Evolutionary conservation across 2,329 filamentous ascomycete species (phyloP), one percentile per base, ranked within the genome.

Genomic region (Blumeriella jaapii): DNA sequence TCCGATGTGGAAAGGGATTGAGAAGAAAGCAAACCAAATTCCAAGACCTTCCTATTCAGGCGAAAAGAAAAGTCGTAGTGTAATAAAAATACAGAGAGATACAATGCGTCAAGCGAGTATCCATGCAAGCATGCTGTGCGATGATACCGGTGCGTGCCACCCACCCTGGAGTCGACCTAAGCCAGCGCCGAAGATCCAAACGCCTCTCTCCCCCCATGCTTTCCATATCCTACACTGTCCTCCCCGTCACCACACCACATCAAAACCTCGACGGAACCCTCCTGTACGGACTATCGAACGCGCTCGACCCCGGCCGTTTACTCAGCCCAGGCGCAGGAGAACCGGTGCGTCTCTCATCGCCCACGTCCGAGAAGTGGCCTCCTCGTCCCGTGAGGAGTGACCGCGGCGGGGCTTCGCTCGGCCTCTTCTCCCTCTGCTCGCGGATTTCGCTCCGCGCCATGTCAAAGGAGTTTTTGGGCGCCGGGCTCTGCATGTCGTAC

Each of bases 381-480:
- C n/a, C n/a, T 29, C 36, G 42, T 14, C 34, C 31, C 5, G 31
- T 28, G n/a, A 29, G 19, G 11, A 29, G 25, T 13, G 20, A 15
- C 27, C 27, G 34, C n/a, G n/a, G n/a, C n/a, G 28, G 28, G 23
- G 31, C 40, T 5, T 49, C 48, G 23, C 42, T 47, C 19, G 44
- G 38, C 36, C 49, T 49, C 26, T 54, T 55, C 7, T 55, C 47
- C 20, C 48, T 47, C 23, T 55, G 39, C 18, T 54, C 48, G 20
- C 40, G 36, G 14, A 49, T 48, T 31, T 56, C 55, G 19, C 47
- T 46, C n/a, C 40, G 35, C 12, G 73, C 74, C 68, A 77, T 72
- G 50, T 78, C 72, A 25, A 68, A 63, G 3, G 71, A 74, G 48
- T 75, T 78, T 27, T 68, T 63, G 2, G 73, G 73, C 23, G 69